Evolutionary conservation across 129 eudicot genomes (phyloP), one percentile per base, ranked within the genome.

Genomic region (Calendula officinalis): DNA sequence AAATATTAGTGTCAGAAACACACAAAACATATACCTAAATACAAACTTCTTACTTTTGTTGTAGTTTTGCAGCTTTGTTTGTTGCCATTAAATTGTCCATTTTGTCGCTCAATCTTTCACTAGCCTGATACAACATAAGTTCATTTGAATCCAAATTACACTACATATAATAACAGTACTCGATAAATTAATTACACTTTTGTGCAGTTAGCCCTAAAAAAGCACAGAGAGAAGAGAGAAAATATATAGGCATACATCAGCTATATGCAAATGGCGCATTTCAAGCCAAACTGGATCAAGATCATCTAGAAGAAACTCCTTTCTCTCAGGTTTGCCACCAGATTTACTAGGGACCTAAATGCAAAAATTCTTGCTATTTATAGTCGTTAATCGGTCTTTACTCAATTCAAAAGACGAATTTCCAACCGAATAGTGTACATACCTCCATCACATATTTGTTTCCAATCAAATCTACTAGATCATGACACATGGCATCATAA

Each of bases 401-500:
- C 33, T 5, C 55, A 15, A 67, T 48, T 37, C 13, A 43, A 30
- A 6, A 32, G 57, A 37, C 55, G 35, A 63, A 35, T 6, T 59
- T 51, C 56, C 12, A 16, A n/a, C n/a, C n/a, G 16, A 27, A 17
- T 36, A 48, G 34, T 40, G 6, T 2, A 55, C 48, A 47, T 80
- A 94, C 99, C 99, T 94, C 97, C 42, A 81, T 64, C 22, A 72
- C 79, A 70, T 83, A 94, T 81, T 88, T 94, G 80, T 94, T 94
- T 68, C 99, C 99, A 15, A 86, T 87, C 92, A 94, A 73, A 0
- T 83, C 95, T 67, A 94, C 71, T 65, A 94, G 78, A 77, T 94
- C 99, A 76, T 94, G 99, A 62, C 97, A 88, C 99, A 94, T 94
- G 37, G 99, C 96, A 80, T 94, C 99, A 58, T 94, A 94, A 48